These are phyloP conservation scores for Helotiales sp. DNA, from an alignment of 2,329 filamentous ascomycete genomes.

Conservation along the genomic window DNA sequence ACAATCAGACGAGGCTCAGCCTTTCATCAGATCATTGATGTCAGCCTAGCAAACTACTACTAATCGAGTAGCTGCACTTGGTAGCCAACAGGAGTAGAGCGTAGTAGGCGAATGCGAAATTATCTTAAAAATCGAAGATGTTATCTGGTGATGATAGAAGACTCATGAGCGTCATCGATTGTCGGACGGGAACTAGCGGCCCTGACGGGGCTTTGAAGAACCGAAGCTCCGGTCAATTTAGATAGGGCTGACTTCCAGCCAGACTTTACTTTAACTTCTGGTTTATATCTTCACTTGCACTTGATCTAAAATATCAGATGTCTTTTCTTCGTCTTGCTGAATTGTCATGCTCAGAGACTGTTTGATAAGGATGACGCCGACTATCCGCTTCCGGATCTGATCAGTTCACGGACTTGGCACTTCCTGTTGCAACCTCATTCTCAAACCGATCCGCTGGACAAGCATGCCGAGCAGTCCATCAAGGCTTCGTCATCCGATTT, in stretches of 20 bases:
- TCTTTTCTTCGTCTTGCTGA: not conserved
- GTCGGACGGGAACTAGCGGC: conserved; percentile 7
- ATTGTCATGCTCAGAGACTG: not conserved
- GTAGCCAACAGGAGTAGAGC: not conserved
- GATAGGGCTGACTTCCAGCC: conserved; percentile 1
- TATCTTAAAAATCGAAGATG: not conserved
- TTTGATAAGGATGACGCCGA: not conserved
- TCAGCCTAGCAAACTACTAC: conserved; percentile 19
- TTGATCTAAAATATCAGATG: not conserved
- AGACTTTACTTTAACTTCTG: not conserved
- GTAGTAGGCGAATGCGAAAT: conserved; percentile 21
- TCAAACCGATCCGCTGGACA: conserved; percentile 9
- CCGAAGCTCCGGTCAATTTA: not conserved
- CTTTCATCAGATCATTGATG: conserved; percentile 15
- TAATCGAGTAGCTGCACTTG: not conserved
- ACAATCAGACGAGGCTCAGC: conserved; percentile 14
- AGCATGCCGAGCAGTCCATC: not conserved
- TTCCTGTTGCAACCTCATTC: not conserved
- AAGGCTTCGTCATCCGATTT: conserved; percentile 4
- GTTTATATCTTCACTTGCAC: not conserved
- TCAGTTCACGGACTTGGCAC: conserved; percentile 9
- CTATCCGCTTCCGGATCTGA: not conserved
- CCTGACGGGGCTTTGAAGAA: not conserved
- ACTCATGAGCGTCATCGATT: conserved; percentile 21
- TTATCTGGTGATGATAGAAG: not conserved